Evolutionary conservation across 768 basidiomycete genomes (phyloP).

Genomic region (Mrakia hoshinonis): DNA sequence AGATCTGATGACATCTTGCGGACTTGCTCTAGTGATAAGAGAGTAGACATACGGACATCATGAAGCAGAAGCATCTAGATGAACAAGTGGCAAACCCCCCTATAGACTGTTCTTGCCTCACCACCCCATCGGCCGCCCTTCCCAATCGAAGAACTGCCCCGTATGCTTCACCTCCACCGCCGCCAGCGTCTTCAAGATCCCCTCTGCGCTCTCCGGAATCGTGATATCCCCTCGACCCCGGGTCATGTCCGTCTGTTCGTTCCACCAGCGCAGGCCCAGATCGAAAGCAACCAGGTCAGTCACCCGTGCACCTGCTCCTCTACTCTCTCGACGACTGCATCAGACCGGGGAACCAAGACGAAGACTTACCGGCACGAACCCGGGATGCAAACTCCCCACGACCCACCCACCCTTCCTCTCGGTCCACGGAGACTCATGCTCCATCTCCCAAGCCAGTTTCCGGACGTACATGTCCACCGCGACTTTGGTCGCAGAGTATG

Average conservation of each 20-base stretch:
- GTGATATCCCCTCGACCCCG: not conserved
- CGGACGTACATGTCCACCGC: slow-evolving; percentile 4
- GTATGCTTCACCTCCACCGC: not conserved
- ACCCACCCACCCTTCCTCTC: slow-evolving; percentile 69
- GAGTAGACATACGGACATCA: no score
- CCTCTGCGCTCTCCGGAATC: not conserved
- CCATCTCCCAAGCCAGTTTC: slow-evolving; percentile 53
- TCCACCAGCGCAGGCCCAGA: no score
- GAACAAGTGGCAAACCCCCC: no score
- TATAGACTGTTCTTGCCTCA: no score
- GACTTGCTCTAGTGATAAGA: no score
- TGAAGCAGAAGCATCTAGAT: no score
- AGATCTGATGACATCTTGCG: no score
- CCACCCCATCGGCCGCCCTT: slow-evolving; percentile 9
- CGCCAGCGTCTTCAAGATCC: not conserved
- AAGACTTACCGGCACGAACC: slow-evolving; percentile 3
- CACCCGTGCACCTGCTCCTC: not conserved
- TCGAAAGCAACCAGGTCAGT: not conserved
- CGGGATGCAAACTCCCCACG: slow-evolving; percentile 2
- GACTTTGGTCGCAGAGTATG: slow-evolving; percentile 2
- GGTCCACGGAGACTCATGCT: slow-evolving; percentile 68
- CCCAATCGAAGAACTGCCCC: slow-evolving; percentile 1
- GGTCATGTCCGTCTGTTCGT: slow-evolving; percentile 2
- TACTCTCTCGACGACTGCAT: no score
- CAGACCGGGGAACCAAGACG: no score